Conservation (phyloP, 495 filamentous ascomycete genomes). For the Penicillium canescens region DNA sequence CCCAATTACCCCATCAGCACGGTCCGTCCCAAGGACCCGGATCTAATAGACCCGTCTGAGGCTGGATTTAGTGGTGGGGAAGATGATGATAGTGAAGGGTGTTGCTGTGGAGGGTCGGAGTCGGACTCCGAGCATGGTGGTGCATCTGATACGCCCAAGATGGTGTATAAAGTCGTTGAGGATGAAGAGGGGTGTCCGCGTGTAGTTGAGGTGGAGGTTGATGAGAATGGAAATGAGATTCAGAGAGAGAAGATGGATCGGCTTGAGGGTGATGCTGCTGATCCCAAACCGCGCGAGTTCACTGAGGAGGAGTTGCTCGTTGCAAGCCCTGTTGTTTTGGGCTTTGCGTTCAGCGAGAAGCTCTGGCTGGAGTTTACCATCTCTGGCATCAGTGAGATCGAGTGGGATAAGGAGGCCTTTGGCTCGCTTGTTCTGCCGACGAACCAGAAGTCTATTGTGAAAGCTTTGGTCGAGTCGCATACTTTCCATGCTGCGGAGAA, state of each 20-base stretch:
- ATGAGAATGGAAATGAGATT: slow-evolving; percentile 63
- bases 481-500: slow-evolving; percentile 79
- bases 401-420: slow-evolving; percentile 82
- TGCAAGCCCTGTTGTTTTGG: slow-evolving; percentile 87
- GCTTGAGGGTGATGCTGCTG: slow-evolving; percentile 43
- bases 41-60: slow-evolving; percentile 60
- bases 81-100: slow-evolving; percentile 41
- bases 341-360: slow-evolving; percentile 90
- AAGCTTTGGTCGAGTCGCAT: slow-evolving; percentile 77
- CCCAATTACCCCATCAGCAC: slow-evolving; percentile 85
- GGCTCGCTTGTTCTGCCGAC: slow-evolving; percentile 72
- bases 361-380: slow-evolving; percentile 90
- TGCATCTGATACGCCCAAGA: slow-evolving; percentile 54
- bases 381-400: slow-evolving; percentile 76
- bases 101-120: slow-evolving; percentile 49
- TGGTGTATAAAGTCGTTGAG: slow-evolving; percentile 65
- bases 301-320: slow-evolving; percentile 85
- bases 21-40: slow-evolving; percentile 74
- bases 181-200: slow-evolving; percentile 62
- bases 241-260: slow-evolving; percentile 64
- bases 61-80: slow-evolving; percentile 42
- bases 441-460: slow-evolving; percentile 78
- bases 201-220: slow-evolving; percentile 61
- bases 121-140: slow-evolving; percentile 48
- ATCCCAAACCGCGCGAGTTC: slow-evolving; percentile 55